Percentiles rank a stretch among this genome's conserved stretches.
Conservation (phyloP, 176 grass and related monocot species). For the Typha latifolia region DNA sequence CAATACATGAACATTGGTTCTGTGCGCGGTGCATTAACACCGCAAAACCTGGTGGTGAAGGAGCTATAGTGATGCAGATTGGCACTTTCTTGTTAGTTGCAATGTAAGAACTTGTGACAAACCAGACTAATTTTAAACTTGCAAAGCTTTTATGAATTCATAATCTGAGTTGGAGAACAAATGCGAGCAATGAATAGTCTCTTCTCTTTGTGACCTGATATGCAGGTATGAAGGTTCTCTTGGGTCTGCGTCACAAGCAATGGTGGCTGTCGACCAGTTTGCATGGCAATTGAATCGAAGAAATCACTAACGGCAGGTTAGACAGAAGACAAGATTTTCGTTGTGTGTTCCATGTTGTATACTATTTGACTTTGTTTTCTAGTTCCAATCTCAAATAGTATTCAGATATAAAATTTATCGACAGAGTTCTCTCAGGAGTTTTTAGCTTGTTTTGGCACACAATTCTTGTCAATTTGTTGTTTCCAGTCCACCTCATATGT, state of each 20-base stretch:
- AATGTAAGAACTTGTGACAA: conserved; percentile 41
- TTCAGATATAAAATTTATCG: background rate
- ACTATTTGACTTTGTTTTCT: background rate
- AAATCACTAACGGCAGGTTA: conserved; percentile 32
- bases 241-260: conserved; percentile 62
- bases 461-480: background rate
- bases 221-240: conserved; percentile 85
- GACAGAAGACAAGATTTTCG: background rate
- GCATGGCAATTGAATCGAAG: conserved; percentile 50
- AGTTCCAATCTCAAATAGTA: background rate
- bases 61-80: conserved; percentile 70
- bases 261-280: conserved; percentile 72
- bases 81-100: conserved; percentile 55
- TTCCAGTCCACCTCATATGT: too few relatives aligned
- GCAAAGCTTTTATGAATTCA: background rate
- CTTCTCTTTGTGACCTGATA: background rate
- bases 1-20: conserved; percentile 78
- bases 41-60: conserved; percentile 58
- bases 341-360: background rate
- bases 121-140: background rate
- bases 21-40: conserved; percentile 59
- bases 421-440: background rate
- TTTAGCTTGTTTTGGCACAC: background rate
- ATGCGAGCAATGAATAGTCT: background rate
- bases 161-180: background rate